Base-by-base conservation (phyloP, 1,139 yeast genomes). In the Blastobotrys ciferrii region DNA sequence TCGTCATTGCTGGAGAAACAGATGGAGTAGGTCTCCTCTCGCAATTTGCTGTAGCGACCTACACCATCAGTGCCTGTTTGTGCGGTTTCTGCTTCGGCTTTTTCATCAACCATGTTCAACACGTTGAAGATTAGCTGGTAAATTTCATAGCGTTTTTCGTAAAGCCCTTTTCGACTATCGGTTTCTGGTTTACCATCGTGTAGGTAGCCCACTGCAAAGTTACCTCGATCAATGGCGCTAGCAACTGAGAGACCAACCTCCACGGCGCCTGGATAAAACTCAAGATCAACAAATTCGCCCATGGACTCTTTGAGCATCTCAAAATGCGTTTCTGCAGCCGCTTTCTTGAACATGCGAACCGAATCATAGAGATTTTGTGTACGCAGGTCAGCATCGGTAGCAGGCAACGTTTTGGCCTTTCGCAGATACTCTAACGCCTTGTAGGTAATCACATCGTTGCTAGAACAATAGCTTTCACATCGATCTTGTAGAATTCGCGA, bases 401-500 rank as follows among this genome's bases (percentile, higher is more conserved):
- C 69, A 1, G 87, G 89, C 55, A 82, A 78, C 52, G 80, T 85
- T 62, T 86, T 87, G 0, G 98, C 98, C 60, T 84, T 81, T 51
- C 94, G 86, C 59, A 94, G 73, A 63, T 86, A 88, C 64, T 94
- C 98, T 59, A 89, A 81, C 0, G 98, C 98, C 67, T 92, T 87
- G 73, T 91, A 94, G 19, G 94, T 87, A 52, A 89, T 77, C 28
- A 92, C 97, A 68, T 94, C 98, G 59, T 87, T 88, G 9, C 95
- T 81, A 0, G 97, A 88, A 62, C 98, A 94, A 67, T 89, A 94
- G 1, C 96, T 84, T 1, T 96, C 96, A 72, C 98, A 94, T 56
- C 95, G 82, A 47, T 87, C 94, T 66, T 92, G 96, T 47, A 94
- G 73, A 1, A 94, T 83, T 30, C 84, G 81, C 1, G 98, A 95